Base-by-base conservation (phyloP, 805 yeast species). In the Monosporozyma yasuniensis region DNA sequence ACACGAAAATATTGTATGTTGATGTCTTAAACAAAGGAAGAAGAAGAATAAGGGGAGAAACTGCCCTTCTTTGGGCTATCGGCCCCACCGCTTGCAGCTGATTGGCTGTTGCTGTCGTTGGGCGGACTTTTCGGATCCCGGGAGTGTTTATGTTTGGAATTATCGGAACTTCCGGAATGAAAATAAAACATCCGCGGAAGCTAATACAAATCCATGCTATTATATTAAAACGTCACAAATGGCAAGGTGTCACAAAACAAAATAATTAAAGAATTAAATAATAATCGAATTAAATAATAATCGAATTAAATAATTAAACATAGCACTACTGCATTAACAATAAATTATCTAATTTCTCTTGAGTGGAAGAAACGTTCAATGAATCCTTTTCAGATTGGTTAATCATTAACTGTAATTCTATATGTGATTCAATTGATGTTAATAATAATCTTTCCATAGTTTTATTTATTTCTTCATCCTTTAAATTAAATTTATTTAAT, bases 361-460 rank as follows among this genome's bases (percentile, higher is more conserved):
- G 70, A 1, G 74, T 67, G 14, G 61, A 48, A 14, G 61, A 63
- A 1, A 67, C 68, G 46, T 65, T 68, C 39, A 69, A 43, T 7
- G 62, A 55, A 47, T 68, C 70, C 47, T 63, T 64, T 16, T 57
- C 61, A 11, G 59, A 56, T 37, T 61, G 64, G 0, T 61, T 61
- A 21, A 39, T 39, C 11, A 39, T 4, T 21, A 39, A 39, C 10
- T 39, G 42, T 22, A 39, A 39, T 39, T 39, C 42, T 9, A 39
- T 19, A 39, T 39, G 11, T 2, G 25, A 39, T 19, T 39, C 27
- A 4, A 19, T 22, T 6, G 42, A 19, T 27, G 61, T 60, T 39
- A 67, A 34, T 2, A 58, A 48, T 3, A 59, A 63, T 23, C 60
- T 52, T 35, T 67, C 71, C 23, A 59, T 51, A 37, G 62, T 65